Evolutionary conservation across 2,329 filamentous ascomycete genomes (phyloP).

Genomic region (Tolypocladium guangdongense): DNA sequence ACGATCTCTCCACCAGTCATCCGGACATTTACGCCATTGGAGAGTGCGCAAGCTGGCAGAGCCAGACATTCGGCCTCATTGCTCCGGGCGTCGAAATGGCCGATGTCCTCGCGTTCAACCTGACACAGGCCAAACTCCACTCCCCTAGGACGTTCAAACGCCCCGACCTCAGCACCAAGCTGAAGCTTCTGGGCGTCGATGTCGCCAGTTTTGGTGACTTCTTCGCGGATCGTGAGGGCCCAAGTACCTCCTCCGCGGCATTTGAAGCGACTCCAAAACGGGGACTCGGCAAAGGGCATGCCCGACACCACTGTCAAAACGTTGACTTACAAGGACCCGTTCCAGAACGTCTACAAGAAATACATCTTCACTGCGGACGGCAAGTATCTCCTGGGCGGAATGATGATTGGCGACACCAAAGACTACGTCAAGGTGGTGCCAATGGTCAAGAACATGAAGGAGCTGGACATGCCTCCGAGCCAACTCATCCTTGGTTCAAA

Average conservation of each 20-base stretch:
- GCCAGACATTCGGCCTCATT: conserved; percentile 79
- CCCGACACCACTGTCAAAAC: conserved; percentile 50
- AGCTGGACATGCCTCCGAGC: conserved; percentile 64
- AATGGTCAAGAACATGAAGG: conserved; percentile 75
- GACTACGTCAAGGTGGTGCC: conserved; percentile 86
- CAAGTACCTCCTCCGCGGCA: conserved; percentile 52
- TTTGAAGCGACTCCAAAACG: conserved; percentile 17
- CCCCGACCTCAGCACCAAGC: conserved; percentile 81
- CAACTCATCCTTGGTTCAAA: conserved; percentile 74
- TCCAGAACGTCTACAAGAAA: conserved; percentile 84
- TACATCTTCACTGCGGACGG: conserved; percentile 85
- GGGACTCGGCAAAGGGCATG: background rate
- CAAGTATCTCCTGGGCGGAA: conserved; percentile 83
- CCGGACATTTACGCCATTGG: conserved; percentile 76
- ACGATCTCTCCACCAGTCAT: conserved; percentile 57
- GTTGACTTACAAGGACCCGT: conserved; percentile 80
- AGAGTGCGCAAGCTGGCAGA: conserved; percentile 84
- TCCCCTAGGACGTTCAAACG: conserved; percentile 60
- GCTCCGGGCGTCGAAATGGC: conserved; percentile 89
- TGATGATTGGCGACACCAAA: conserved; percentile 91
- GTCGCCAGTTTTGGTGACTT: conserved; percentile 92
- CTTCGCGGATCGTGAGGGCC: conserved; percentile 83
- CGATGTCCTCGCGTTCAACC: conserved; percentile 80
- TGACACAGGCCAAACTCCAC: conserved; percentile 71
- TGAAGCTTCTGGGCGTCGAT: conserved; percentile 82